A percentile compares a stretch with the other conserved stretches of the same genome.
These are phyloP conservation scores for Pulveroboletus sp. DNA, from an alignment of 768 basidiomycete genomes.

Conservation along the genomic window DNA sequence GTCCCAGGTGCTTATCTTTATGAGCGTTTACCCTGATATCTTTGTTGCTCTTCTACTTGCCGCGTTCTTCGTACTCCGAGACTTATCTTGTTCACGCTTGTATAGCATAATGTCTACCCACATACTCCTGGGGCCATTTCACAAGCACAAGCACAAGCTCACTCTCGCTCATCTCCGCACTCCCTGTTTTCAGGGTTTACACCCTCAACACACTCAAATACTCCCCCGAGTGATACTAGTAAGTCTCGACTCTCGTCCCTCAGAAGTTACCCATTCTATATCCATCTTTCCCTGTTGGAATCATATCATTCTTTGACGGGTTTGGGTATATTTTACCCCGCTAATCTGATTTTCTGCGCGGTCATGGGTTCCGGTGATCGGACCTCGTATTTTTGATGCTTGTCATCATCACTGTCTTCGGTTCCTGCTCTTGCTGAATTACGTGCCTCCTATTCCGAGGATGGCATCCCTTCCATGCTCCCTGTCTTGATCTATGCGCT, in stretches of 20 bases:
- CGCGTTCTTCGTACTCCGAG: not conserved
- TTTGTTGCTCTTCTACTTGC: not conserved
- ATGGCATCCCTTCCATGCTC: too few relatives aligned
- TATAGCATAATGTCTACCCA: slow-evolving; percentile 15
- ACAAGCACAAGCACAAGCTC: slow-evolving; percentile 8
- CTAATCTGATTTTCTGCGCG: not conserved
- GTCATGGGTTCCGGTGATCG: not conserved
- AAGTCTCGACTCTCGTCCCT: slow-evolving; percentile 8
- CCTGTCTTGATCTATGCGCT: not conserved
- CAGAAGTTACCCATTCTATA: not conserved
- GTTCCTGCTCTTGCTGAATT: not conserved
- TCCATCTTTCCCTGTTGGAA: not conserved
- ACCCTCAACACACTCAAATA: slow-evolving; percentile 22
- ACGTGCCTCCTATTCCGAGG: not conserved
- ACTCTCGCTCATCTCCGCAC: slow-evolving; percentile 16
- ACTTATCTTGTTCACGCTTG: not conserved
- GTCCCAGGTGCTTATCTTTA: not conserved
- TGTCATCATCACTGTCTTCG: not conserved
- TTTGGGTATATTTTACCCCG: not conserved
- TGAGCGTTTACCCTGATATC: not conserved
- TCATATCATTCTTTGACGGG: not conserved
- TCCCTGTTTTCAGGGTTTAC: slow-evolving; percentile 17
- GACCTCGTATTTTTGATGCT: slow-evolving; percentile 1
- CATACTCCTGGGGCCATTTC: not conserved
- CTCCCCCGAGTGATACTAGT: slow-evolving; percentile 26